Conservation (phyloP, 2,329 filamentous ascomycete genomes). For the Nigrospora sphaerica region DNA sequence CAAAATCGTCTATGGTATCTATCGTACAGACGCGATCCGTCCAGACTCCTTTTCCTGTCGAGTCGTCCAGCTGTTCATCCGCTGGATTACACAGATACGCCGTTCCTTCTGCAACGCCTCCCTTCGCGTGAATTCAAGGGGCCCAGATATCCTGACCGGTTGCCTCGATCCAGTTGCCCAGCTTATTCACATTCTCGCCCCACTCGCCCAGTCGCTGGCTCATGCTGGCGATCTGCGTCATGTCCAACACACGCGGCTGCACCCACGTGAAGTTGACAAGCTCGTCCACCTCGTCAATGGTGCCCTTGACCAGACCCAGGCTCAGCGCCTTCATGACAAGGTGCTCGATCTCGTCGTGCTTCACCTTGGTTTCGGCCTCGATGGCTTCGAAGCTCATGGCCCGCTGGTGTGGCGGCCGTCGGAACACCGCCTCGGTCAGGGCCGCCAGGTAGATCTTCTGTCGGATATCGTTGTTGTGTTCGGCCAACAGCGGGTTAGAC, state of each 20-base stretch:
- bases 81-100: background rate
- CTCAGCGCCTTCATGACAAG: constrained; percentile 99
- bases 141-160: constrained; percentile 96
- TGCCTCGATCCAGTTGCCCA: constrained; percentile 95
- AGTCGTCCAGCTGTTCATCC: background rate
- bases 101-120: background rate
- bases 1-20: constrained; percentile 5
- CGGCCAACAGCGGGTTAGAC: constrained; percentile 70
- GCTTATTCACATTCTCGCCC: constrained; percentile 91
- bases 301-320: constrained; percentile 79
- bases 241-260: constrained; percentile 94
- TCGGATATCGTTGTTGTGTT: constrained; percentile 78
- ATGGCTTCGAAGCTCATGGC: constrained; percentile 90
- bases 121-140: constrained; percentile 42
- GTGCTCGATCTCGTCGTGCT: constrained; percentile 89
- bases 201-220: constrained; percentile 80
- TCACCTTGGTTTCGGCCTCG: constrained; percentile 85
- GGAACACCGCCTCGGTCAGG: constrained; percentile 92
- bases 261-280: constrained; percentile 97
- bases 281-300: constrained; percentile 92
- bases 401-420: constrained; percentile 88
- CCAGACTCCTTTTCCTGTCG: constrained; percentile 4
- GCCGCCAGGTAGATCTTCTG: constrained; percentile 98
- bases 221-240: constrained; percentile 93
- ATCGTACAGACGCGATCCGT: constrained; percentile 5